Base-by-base conservation (phyloP, 208 protist species). In the Leishmania lainsoni region DNA sequence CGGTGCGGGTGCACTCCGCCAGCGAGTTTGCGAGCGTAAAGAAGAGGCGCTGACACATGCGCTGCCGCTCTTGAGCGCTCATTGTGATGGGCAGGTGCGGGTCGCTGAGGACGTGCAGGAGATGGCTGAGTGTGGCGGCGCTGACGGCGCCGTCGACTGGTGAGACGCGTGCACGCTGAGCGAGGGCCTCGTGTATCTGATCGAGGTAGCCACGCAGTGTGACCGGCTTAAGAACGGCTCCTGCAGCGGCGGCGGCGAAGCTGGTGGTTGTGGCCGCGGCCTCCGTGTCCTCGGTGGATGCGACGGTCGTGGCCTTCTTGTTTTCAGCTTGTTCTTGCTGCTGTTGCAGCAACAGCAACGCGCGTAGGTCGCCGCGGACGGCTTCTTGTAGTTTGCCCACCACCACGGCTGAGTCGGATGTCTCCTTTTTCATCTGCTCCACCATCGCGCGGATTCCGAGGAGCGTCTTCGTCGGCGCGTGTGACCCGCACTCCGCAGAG, bases 401-500 rank as follows among this genome's bases (percentile, higher is more conserved):
- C 10, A 73, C 65, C 20, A 49, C 61, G 39, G 65, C 71, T 22
- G 32, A 61, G 4, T 68, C 77, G 5, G 22, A 54, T 14, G 9
- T 65, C 39, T 68, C 77, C 22, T 17, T 51, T 29, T 79, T 78
- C 73, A 85, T 74, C 10, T 99, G 89, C n/a, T 99, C 90, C 79
- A 99, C 98, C 84, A 99, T 99, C 6, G 90, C 93, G 81, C 99
- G 99, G 81, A 99, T 98, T 58, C 95, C 85, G 51, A 98, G 95
- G 89, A 99, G 99, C 8, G 90, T 98, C 90, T 99, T 99, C 5
- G 99, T 72, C 85, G 99, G 99, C 22, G 97, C 99, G 85, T 95
- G 56, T 32, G 75, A 59, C 29, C 77, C 65, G 35, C 71, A 74
- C 45, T 75, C 73, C 5, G 35, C 54, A 48, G 77, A 81, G 73